Evolutionary conservation across 371 early-diverging fungal species (phyloP).

Genomic region (Mortierella sp.): DNA sequence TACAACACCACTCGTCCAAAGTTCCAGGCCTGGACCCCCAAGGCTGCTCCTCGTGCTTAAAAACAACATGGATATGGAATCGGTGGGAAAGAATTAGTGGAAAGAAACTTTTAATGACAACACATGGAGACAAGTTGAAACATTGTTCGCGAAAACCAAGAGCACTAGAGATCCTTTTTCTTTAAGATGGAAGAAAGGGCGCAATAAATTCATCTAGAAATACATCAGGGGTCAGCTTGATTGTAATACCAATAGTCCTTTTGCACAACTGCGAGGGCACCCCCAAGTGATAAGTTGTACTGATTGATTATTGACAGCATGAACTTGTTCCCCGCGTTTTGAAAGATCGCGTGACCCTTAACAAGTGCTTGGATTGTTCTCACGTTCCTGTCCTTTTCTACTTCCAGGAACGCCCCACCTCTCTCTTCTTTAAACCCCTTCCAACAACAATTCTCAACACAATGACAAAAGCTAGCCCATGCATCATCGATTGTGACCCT

Average conservation of each 20-base stretch:
- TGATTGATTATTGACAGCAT: no score
- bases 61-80: background rate
- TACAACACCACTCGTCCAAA: conserved; percentile 92
- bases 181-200: background rate
- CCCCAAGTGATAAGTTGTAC: no score
- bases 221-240: background rate
- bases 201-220: background rate
- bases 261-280: no score
- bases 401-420: background rate
- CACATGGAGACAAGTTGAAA: background rate
- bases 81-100: background rate
- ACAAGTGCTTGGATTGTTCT: no score
- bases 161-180: conserved; percentile 1
- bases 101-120: conserved; percentile 3
- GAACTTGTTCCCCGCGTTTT: no score
- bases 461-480: conserved; percentile 30
- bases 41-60: conserved; percentile 67
- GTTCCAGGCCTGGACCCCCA: conserved; percentile 84
- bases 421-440: background rate
- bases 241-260: no score
- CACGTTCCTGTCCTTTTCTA: no score
- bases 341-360: no score
- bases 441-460: background rate
- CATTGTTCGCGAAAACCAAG: conserved; percentile 1
- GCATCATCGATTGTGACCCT: conserved; percentile 56